phyloP scores from a whole-genome alignment of 208 protist species.

The Leishmania amazonensis region DNA sequence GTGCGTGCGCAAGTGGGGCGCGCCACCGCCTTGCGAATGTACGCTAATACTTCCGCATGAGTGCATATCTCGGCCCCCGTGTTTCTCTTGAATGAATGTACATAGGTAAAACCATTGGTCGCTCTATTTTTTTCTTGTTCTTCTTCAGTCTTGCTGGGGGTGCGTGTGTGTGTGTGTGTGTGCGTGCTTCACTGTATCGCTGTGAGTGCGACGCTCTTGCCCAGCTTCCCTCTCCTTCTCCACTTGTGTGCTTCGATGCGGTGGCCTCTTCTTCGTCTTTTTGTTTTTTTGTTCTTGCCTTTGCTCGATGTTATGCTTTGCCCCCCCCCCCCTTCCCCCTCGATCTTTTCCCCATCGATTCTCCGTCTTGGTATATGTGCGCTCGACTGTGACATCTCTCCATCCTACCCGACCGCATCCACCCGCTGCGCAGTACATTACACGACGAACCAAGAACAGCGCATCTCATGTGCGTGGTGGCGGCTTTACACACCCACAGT shows the following conservation, averaged over 20 bases:
- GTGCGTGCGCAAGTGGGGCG: not conserved
- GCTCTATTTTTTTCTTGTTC: not conserved
- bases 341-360: not conserved
- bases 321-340: constrained; percentile 8
- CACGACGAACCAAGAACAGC: not conserved
- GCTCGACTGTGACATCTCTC: not conserved
- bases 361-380: constrained; percentile 1
- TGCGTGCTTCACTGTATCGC: not conserved
- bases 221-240: not conserved
- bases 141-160: not conserved
- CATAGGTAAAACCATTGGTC: not conserved
- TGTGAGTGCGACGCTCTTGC: not conserved
- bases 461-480: not conserved
- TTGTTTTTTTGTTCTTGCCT: not conserved
- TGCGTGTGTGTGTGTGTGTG: not conserved
- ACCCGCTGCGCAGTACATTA: not conserved
- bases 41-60: not conserved
- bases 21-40: not conserved
- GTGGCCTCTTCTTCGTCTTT: not conserved
- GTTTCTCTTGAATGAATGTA: not conserved
- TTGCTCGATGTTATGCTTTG: constrained; percentile 1
- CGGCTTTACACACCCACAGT: not conserved
- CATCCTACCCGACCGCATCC: not conserved
- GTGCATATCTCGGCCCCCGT: not conserved
- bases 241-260: not conserved